These are phyloP conservation scores for Fusarium poae DNA, from an alignment of 2,329 filamentous ascomycete genomes.

Conservation along the genomic window DNA sequence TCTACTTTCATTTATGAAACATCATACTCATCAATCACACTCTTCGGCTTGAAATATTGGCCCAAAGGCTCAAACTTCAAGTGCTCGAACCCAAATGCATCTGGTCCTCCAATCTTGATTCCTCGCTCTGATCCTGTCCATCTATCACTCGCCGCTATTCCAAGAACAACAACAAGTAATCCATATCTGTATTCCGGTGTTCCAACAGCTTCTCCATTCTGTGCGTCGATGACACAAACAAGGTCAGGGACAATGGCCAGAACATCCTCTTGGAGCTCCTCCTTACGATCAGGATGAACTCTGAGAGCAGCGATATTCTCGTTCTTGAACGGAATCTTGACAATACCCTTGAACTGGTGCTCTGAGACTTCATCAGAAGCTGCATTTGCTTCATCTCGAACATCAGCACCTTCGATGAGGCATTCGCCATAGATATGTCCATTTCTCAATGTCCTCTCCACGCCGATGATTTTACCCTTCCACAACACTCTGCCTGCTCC, in stretches of 20 bases:
- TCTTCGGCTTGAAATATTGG: slow-evolving; percentile 62
- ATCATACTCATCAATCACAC: slow-evolving; percentile 66
- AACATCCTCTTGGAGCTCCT: slow-evolving; percentile 59
- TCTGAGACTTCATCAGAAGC: slow-evolving; percentile 1
- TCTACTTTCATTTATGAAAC: slow-evolving; percentile 4
- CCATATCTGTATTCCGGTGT: slow-evolving; percentile 70
- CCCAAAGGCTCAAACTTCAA: slow-evolving; percentile 63
- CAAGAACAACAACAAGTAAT: slow-evolving; percentile 63
- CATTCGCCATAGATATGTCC: slow-evolving; percentile 72
- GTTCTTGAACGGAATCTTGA: slow-evolving; percentile 80
- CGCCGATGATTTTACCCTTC: slow-evolving; percentile 73
- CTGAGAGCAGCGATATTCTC: slow-evolving; percentile 75
- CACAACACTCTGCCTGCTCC: slow-evolving; percentile 69
- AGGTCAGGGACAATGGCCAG: slow-evolving; percentile 69
- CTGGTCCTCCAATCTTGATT: slow-evolving; percentile 63
- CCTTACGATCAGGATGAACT: slow-evolving; percentile 49
- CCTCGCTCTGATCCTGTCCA: slow-evolving; percentile 62
- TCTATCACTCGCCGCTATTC: slow-evolving; percentile 59
- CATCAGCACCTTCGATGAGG: slow-evolving; percentile 64
- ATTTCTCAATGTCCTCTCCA: slow-evolving; percentile 67
- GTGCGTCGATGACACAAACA: slow-evolving; percentile 67
- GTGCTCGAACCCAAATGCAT: slow-evolving; percentile 62
- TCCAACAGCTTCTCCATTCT: slow-evolving; percentile 68
- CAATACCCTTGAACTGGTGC: slow-evolving; percentile 57
- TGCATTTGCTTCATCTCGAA: slow-evolving; percentile 50